Evolutionary conservation across 495 filamentous ascomycete species (phyloP), one percentile per base, ranked within the genome.

Genomic region (Podospora didyma): DNA sequence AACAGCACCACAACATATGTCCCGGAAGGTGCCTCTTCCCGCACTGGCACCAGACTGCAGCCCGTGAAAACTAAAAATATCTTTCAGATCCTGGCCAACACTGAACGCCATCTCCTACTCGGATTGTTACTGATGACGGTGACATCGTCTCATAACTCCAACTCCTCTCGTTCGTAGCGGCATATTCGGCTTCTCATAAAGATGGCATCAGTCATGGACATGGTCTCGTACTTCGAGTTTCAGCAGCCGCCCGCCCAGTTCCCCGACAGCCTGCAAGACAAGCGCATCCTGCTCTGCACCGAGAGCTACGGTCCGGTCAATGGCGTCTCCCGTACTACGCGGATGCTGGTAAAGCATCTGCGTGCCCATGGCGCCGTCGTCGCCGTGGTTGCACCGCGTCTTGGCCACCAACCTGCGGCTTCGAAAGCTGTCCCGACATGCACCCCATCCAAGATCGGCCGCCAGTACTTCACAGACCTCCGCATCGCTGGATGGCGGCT

Each of bases 301-400:
- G 84, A 87, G 62, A 84, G 82, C 16, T 80, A 85, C 58, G 84
- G 83, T 23, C 84, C 82, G 0, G 81, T 86, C 56, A 87, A 87
- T 62, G 83, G 84, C 17, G 84, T 87, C 44, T 83, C 79, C 62
- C 73, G 81, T 44, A 87, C 82, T 0, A 86, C 84, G 2, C 70
- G 78, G 62, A 82, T 79, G 71, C 71, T 87, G 21, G 77, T 86
- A 21, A 76, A 83, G 59, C 85, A 87, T 54, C 70, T 87, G 19
- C 75, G 79, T 46, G 67, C 65, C 20, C 69, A 86, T 54, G 83
- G 80, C 0, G 82, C 75, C 12, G 69, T 81, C 3, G 75, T 86
- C 21, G 79, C 79, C 5, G 77, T 85, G 2, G 81, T 85, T 42
- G 82, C 84, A 28, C 84, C 83, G 10, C 66, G 74, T 39, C 70